phyloP scores from a whole-genome alignment of 139 green algal genomes.

The Mesotaenium endlicherianum region DNA sequence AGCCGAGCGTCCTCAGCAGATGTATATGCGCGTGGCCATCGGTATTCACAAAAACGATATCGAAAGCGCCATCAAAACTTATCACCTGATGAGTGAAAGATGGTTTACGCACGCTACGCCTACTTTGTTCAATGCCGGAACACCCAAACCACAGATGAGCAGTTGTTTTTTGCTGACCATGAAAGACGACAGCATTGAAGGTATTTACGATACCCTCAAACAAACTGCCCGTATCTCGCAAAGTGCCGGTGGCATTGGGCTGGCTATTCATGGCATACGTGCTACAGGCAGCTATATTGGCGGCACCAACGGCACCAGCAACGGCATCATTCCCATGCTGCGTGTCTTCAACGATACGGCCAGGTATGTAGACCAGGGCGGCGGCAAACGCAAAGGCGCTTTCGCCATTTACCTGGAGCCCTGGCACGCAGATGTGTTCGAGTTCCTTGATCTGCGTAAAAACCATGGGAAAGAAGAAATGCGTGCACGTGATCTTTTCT shows the following conservation, averaged over 20 bases:
- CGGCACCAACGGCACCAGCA: conserved; percentile 95
- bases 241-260: conserved; percentile 84
- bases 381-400: conserved; percentile 92
- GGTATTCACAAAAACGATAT: conserved; percentile 89
- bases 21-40: conserved; percentile 96
- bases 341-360: conserved; percentile 99
- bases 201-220: conserved; percentile 99
- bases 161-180: conserved; percentile 93
- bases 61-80: conserved; percentile 58
- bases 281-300: conserved; percentile 90
- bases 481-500: conserved; percentile 94
- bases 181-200: conserved; percentile 92
- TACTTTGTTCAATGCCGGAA: conserved; percentile 98
- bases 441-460: conserved; percentile 97
- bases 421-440: conserved; percentile 93
- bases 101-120: conserved; percentile 90
- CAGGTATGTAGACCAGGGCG: conserved; percentile 87
- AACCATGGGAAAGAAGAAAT: conserved; percentile 96
- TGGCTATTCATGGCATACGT: conserved; percentile 94
- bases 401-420: conserved; percentile 94
- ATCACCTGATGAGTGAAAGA: conserved; percentile 56
- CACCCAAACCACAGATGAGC: conserved; percentile 76
- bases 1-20: conserved; percentile 97
- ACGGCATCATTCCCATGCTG: conserved; percentile 99
- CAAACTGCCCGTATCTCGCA: conserved; percentile 96